phyloP scores from a whole-genome alignment of 768 basidiomycete genomes.

The Boletus rubropictus region DNA sequence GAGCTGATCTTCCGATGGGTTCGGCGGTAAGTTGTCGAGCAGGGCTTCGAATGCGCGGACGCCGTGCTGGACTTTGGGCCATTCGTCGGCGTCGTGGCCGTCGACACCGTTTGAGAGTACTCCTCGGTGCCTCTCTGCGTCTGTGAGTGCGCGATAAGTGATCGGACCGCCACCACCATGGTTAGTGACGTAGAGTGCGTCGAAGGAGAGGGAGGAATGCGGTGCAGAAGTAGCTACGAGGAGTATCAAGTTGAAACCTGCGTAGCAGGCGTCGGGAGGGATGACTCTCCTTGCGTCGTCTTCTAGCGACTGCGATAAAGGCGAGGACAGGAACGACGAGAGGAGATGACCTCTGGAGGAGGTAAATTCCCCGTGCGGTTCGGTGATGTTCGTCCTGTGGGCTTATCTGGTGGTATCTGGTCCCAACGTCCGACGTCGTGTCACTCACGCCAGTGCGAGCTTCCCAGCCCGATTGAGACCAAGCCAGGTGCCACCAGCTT shows the following conservation, averaged over 20 bases:
- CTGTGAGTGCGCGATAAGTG: slow-evolving; percentile 46
- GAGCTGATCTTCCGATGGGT: slow-evolving; percentile 46
- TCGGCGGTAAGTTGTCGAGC: slow-evolving; percentile 34
- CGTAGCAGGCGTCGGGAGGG: slow-evolving; percentile 48
- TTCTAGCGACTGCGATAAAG: slow-evolving; percentile 42
- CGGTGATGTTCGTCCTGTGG: slow-evolving; percentile 80
- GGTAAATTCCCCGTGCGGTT: slow-evolving; percentile 42
- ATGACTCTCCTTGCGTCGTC: slow-evolving; percentile 44
- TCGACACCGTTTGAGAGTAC: slow-evolving; percentile 76
- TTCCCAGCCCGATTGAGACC: slow-evolving; percentile 62
- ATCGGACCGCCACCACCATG: slow-evolving; percentile 61
- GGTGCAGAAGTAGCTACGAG: slow-evolving; percentile 37
- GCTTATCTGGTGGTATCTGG: background rate
- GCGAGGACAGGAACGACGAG: slow-evolving; percentile 59
- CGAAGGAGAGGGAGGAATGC: slow-evolving; percentile 36
- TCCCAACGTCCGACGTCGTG: too few relatives aligned
- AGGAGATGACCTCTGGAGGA: slow-evolving; percentile 67
- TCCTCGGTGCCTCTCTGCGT: slow-evolving; percentile 45
- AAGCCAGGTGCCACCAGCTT: slow-evolving; percentile 80
- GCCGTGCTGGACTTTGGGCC: slow-evolving; percentile 73
- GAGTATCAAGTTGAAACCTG: slow-evolving; percentile 79
- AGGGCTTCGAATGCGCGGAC: slow-evolving; percentile 40
- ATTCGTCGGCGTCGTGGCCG: slow-evolving; percentile 50
- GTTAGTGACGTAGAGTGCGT: slow-evolving; percentile 60
- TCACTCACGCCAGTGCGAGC: slow-evolving; percentile 64